phyloP scores from a whole-genome alignment of 345 rosid genomes.

The Mercurialis annua region DNA sequence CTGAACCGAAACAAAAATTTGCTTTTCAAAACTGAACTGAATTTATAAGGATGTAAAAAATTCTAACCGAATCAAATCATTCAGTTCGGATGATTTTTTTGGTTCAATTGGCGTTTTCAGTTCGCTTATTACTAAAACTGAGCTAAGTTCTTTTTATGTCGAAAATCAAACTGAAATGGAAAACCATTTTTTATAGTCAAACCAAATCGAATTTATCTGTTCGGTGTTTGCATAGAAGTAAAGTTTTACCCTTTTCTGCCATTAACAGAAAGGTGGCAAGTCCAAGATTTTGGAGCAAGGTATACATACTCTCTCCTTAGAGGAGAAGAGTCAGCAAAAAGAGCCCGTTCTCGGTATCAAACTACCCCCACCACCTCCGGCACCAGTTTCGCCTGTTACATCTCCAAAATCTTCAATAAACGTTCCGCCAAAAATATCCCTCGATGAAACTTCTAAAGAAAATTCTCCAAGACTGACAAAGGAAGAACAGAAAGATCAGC shows the following conservation, averaged over 20 bases:
- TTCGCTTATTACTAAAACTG: too few relatives aligned
- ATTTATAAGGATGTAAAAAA: too few relatives aligned
- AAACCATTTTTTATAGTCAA: too few relatives aligned
- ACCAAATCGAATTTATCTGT: too few relatives aligned
- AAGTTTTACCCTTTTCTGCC: constrained; percentile 13
- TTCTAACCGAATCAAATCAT: too few relatives aligned
- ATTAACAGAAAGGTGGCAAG: constrained; percentile 49
- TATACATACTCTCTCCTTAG: constrained; percentile 49
- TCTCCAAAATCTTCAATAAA: constrained; percentile 37
- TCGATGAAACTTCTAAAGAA: constrained; percentile 27
- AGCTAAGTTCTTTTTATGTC: too few relatives aligned
- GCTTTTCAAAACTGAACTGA: too few relatives aligned
- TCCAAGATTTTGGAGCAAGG: constrained; percentile 57
- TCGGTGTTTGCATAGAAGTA: too few relatives aligned
- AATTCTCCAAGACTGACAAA: constrained; percentile 20
- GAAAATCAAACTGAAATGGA: too few relatives aligned
- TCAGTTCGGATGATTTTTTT: too few relatives aligned
- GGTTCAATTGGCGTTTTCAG: too few relatives aligned
- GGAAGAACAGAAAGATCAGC: constrained; percentile 37
- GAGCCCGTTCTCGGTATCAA: constrained; percentile 55
- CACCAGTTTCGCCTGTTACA: constrained; percentile 54
- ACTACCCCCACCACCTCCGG: constrained; percentile 84
- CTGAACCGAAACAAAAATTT: too few relatives aligned
- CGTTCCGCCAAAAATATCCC: constrained; percentile 32
- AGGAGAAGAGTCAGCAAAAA: constrained; percentile 51